A percentile compares a stretch with the other conserved stretches of the same genome.
Conservation (phyloP, 2,329 filamentous ascomycete species). For the Diaporthe destruens region DNA sequence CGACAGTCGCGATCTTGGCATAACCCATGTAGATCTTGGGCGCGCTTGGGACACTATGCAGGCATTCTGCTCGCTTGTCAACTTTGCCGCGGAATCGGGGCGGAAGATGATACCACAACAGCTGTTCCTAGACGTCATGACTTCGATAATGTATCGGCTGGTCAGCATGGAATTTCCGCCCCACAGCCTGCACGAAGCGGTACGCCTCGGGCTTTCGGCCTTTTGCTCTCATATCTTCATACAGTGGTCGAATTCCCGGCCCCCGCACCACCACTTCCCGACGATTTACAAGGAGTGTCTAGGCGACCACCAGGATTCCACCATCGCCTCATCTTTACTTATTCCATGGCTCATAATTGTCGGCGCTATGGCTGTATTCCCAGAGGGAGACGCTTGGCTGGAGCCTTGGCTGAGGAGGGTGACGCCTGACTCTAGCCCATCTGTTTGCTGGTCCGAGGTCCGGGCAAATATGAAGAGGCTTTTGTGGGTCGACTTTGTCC, state of each 20-base stretch:
- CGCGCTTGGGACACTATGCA: constrained; percentile 44
- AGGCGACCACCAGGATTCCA: background rate
- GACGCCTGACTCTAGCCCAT: constrained; percentile 41
- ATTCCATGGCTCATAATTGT: constrained; percentile 48
- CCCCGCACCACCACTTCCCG: constrained; percentile 43
- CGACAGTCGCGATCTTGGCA: background rate
- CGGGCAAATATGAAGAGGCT: constrained; percentile 8
- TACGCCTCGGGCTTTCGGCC: constrained; percentile 55
- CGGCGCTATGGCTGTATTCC: constrained; percentile 47
- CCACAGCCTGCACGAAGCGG: constrained; percentile 50
- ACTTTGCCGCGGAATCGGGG: constrained; percentile 43
- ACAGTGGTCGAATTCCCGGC: constrained; percentile 49
- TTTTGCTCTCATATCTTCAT: constrained; percentile 55
- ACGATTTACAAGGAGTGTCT: constrained; percentile 41
- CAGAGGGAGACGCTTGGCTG: constrained; percentile 44
- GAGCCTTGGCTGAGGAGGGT: constrained; percentile 44
- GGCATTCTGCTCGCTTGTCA: constrained; percentile 46
- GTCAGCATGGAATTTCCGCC: constrained; percentile 49
- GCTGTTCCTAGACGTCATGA: constrained; percentile 49
- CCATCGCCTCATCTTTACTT: constrained; percentile 38
- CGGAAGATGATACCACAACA: constrained; percentile 44
- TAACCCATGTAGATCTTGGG: constrained; percentile 41
- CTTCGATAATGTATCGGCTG: constrained; percentile 57
- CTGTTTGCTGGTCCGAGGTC: constrained; percentile 42
- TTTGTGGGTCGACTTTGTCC: constrained; percentile 39